Conservation (phyloP, 495 filamentous ascomycete species). For the Pyrenopolyporus hunteri region DNA sequence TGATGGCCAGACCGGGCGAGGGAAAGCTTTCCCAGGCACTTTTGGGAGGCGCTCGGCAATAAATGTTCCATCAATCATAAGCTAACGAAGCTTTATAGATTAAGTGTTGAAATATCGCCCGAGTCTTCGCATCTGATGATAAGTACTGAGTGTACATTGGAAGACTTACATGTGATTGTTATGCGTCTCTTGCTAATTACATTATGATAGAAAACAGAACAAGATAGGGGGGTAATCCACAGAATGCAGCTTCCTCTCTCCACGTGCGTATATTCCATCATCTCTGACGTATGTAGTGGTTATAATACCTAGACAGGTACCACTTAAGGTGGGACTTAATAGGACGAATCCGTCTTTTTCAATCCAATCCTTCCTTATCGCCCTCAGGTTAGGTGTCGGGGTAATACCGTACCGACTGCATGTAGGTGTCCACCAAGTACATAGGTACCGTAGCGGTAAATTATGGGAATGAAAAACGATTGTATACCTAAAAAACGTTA, state of each 20-base stretch:
- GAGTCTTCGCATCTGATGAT: too few species aligned
- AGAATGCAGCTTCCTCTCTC: slow-evolving; percentile 17
- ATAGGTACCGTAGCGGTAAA: too few species aligned
- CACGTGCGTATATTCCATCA: slow-evolving; percentile 31
- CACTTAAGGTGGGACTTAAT: too few species aligned
- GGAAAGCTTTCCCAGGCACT: not conserved
- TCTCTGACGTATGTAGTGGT: slow-evolving; percentile 1
- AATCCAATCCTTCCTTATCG: not conserved
- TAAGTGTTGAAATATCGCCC: too few species aligned
- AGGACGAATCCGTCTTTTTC: too few species aligned
- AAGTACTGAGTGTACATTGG: too few species aligned
- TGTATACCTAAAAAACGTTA: too few species aligned
- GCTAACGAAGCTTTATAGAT: too few species aligned
- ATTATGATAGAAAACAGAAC: slow-evolving; percentile 7
- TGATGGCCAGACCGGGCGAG: slow-evolving; percentile 3
- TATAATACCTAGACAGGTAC: too few species aligned
- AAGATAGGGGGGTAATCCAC: slow-evolving; percentile 33
- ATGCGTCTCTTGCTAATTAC: slow-evolving; percentile 9
- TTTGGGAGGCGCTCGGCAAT: slow-evolving; percentile 10
- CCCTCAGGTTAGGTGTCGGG: not conserved
- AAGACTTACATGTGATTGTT: too few species aligned
- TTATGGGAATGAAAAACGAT: too few species aligned
- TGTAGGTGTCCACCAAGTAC: not conserved
- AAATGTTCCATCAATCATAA: slow-evolving; percentile 31
- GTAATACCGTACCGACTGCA: not conserved